A percentile compares a stretch with the other conserved stretches of the same genome.
Conservation (phyloP, 306 rosid species). For the Leucaena leucocephala region DNA sequence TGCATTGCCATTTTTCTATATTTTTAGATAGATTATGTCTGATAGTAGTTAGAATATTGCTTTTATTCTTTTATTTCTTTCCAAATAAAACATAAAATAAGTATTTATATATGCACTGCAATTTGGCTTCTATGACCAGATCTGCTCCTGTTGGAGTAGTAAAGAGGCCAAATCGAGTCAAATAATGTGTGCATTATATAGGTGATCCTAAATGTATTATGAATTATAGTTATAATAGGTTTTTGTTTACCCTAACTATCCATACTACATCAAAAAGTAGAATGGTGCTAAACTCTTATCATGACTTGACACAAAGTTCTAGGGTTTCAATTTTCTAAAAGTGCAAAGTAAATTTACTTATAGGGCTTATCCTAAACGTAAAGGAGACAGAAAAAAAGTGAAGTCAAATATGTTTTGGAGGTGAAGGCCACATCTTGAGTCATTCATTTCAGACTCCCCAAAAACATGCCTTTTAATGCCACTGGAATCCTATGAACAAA, state of each 20-base stretch:
- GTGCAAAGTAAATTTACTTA: too few relatives aligned
- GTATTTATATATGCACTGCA: neutral
- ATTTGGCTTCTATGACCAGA: neutral
- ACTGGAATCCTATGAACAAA: too few relatives aligned
- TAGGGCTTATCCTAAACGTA: too few relatives aligned
- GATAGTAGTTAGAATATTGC: neutral
- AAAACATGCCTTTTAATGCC: too few relatives aligned
- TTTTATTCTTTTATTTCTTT: neutral
- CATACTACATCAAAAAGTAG: neutral
- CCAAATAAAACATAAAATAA: neutral
- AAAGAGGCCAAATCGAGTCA: too few relatives aligned
- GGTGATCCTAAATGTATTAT: neutral
- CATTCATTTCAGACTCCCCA: too few relatives aligned
- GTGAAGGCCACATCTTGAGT: too few relatives aligned
- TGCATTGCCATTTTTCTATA: neutral
- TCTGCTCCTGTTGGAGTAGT: neutral
- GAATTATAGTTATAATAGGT: neutral
- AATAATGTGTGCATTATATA: neutral
- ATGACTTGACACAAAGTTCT: neutral
- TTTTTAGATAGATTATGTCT: neutral
- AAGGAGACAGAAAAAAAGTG: too few relatives aligned
- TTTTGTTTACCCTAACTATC: too few relatives aligned
- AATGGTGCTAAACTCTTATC: conserved; percentile 45
- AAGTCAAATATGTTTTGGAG: too few relatives aligned
- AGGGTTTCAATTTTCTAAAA: too few relatives aligned